A percentile compares a stretch with the other conserved stretches of the same genome.
phyloP scores from a whole-genome alignment of 169 alveolate genomes.

The Eimeria necatrix region DNA sequence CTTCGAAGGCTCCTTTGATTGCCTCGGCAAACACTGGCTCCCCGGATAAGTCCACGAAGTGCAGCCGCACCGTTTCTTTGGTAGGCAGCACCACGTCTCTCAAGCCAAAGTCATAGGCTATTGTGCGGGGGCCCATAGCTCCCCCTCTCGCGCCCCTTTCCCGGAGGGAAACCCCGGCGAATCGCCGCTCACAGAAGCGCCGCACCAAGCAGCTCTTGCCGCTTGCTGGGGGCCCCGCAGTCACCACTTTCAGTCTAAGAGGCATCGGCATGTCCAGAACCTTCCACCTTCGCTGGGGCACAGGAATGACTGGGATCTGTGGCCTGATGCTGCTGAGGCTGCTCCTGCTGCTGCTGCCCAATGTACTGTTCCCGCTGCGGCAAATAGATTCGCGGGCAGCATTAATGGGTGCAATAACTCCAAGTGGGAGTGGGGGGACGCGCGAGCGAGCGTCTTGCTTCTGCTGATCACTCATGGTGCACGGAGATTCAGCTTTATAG shows the following conservation, averaged over 20 bases:
- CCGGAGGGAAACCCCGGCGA: background rate
- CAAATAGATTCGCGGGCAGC: background rate
- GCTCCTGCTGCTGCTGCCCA: slow-evolving; percentile 18
- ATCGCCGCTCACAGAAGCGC: slow-evolving; percentile 69
- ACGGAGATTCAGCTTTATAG: background rate
- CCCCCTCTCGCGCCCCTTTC: slow-evolving; percentile 34
- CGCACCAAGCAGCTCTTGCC: slow-evolving; percentile 70
- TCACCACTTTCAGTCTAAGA: slow-evolving; percentile 47
- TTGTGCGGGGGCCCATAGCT: background rate
- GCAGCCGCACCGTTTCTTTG: slow-evolving; percentile 46
- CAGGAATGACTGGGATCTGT: background rate
- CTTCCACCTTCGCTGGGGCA: slow-evolving; percentile 5
- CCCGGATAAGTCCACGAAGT: slow-evolving; percentile 49
- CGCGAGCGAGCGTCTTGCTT: background rate
- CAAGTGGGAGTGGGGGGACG: background rate
- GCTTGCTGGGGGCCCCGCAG: slow-evolving; percentile 34
- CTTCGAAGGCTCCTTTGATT: slow-evolving; percentile 28
- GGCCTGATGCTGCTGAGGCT: slow-evolving; percentile 26
- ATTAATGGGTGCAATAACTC: background rate
- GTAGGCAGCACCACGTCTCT: slow-evolving; percentile 38
- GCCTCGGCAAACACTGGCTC: slow-evolving; percentile 32
- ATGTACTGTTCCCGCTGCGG: background rate
- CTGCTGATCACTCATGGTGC: background rate
- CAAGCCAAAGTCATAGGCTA: slow-evolving; percentile 46
- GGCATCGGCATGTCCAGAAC: background rate